These are phyloP conservation scores for Serpula lacrymans DNA, from an alignment of 768 basidiomycete genomes.

Conservation along the genomic window DNA sequence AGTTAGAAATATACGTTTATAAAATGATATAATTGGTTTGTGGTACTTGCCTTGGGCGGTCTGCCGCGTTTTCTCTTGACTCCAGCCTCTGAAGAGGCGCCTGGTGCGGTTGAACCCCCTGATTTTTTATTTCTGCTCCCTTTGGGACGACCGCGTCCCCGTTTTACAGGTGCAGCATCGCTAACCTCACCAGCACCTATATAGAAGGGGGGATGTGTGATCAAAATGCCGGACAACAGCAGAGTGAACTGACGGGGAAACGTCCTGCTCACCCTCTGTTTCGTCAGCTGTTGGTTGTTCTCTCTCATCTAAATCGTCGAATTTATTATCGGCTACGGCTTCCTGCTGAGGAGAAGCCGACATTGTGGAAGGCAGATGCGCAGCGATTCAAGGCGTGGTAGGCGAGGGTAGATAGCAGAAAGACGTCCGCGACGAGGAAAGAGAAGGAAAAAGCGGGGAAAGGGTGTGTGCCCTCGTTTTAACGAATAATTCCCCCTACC, in stretches of 20 bases:
- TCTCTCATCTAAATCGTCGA: conserved; percentile 56
- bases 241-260: conserved; percentile 11
- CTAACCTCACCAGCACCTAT: conserved; percentile 39
- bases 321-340: conserved; percentile 50
- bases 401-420: conserved; percentile 15
- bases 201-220: conserved; percentile 17
- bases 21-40: conserved; percentile 10
- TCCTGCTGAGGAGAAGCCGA: conserved; percentile 60
- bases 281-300: conserved; percentile 38
- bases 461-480: conserved; percentile 67
- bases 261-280: conserved; percentile 23
- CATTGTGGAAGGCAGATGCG: conserved; percentile 39
- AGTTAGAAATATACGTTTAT: neutral
- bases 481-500: conserved; percentile 68
- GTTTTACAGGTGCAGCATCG: conserved; percentile 50
- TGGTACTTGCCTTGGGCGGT: conserved; percentile 45
- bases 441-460: conserved; percentile 57
- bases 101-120: conserved; percentile 28
- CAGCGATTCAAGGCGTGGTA: conserved; percentile 23
- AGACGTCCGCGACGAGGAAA: conserved; percentile 36
- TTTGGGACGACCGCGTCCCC: conserved; percentile 85
- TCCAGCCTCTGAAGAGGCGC: conserved; percentile 24
- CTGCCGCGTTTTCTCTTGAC: conserved; percentile 47
- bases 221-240: conserved; percentile 10
- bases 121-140: conserved; percentile 77